phyloP scores from a whole-genome alignment of 305 asterid genomes.

The Lippia alba region DNA sequence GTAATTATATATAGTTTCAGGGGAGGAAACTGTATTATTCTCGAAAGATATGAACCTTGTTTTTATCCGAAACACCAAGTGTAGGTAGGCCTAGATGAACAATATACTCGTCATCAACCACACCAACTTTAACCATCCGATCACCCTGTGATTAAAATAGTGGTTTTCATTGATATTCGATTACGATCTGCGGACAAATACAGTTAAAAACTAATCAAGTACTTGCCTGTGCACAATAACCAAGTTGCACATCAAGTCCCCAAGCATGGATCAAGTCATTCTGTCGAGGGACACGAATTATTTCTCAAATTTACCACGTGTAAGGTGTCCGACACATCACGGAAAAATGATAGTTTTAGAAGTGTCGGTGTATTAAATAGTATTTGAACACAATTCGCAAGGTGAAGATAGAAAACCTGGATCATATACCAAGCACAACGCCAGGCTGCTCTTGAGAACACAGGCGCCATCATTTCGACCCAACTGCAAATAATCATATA shows the following conservation, averaged over 20 bases:
- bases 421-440: constrained; percentile 91
- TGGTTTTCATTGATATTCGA: not conserved
- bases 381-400: not conserved
- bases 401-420: constrained; percentile 56
- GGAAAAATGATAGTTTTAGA: not conserved
- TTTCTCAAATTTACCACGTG: not conserved
- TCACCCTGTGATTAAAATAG: constrained; percentile 65
- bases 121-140: constrained; percentile 78
- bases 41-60: constrained; percentile 36
- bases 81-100: constrained; percentile 85
- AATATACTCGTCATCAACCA: constrained; percentile 83
- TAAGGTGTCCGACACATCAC: too few species aligned
- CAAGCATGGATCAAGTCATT: constrained; percentile 94
- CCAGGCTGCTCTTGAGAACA: constrained; percentile 94
- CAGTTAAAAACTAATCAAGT: constrained; percentile 12
- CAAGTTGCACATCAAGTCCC: constrained; percentile 90
- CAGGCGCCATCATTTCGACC: constrained; percentile 99
- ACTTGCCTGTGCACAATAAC: constrained; percentile 92
- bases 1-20: not conserved
- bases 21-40: not conserved
- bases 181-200: constrained; percentile 17
- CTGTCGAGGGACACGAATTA: constrained; percentile 43
- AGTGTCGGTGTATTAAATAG: not conserved
- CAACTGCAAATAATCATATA: constrained; percentile 49
- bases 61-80: constrained; percentile 63